Evolutionary conservation across 2,329 filamentous ascomycete genomes (phyloP).

Genomic region (Sodiomyces alkalinus): DNA sequence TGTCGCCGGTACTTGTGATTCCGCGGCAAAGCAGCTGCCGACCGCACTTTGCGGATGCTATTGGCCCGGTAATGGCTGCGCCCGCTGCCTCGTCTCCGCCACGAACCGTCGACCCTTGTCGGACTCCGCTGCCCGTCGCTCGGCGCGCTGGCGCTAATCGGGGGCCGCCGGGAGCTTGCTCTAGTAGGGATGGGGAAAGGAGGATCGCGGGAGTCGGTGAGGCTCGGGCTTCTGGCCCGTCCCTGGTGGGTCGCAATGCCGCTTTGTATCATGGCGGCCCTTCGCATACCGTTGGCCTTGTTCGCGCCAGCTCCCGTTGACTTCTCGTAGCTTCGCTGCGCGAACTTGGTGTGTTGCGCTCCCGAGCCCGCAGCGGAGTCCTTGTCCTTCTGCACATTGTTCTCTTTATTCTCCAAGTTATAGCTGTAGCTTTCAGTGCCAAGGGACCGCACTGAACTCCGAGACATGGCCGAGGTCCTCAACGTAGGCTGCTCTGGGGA

Average conservation of each 20-base stretch:
- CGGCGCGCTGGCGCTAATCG: constrained; percentile 46
- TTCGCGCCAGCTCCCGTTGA: constrained; percentile 21
- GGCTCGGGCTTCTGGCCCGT: constrained; percentile 49
- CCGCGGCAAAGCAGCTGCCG: constrained; percentile 56
- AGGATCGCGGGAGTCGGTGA: constrained; percentile 46
- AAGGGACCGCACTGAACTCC: constrained; percentile 17
- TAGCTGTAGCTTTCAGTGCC: constrained; percentile 30
- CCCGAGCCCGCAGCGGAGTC: constrained; percentile 5
- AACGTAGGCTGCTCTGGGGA: constrained; percentile 28
- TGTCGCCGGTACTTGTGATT: constrained; percentile 33
- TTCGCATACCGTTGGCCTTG: constrained; percentile 52
- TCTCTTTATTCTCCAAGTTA: constrained; percentile 18
- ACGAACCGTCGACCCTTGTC: constrained; percentile 41
- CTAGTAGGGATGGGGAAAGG: constrained; percentile 87
- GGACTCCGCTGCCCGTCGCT: constrained; percentile 68
- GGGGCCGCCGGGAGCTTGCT: constrained; percentile 68
- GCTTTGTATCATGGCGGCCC: constrained; percentile 65
- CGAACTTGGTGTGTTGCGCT: too few species aligned
- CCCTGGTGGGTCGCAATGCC: constrained; percentile 55
- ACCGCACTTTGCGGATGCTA: constrained; percentile 72
- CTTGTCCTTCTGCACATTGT: constrained; percentile 6
- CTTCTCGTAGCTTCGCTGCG: constrained; percentile 22
- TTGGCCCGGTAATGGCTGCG: constrained; percentile 35
- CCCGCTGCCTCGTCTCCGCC: constrained; percentile 34
- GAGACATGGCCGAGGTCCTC: constrained; percentile 10